Base-by-base conservation (phyloP, 768 basidiomycete genomes). In the Tricholoma furcatifolium region DNA sequence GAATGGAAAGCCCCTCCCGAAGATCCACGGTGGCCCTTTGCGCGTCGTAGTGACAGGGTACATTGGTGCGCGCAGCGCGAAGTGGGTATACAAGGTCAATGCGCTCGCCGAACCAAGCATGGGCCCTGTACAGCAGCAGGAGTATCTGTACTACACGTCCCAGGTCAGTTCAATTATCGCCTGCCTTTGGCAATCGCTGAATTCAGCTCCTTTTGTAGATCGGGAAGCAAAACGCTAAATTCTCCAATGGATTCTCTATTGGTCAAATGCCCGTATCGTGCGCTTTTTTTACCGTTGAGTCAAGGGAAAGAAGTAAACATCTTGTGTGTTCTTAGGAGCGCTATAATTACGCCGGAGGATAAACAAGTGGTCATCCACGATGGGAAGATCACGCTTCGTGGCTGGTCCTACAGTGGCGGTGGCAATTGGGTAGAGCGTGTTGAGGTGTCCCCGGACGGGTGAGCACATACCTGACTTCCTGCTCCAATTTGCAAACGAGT, bases 201-300 rank as follows among this genome's bases (percentile, higher is more conserved):
- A 14, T 4, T n/a, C 23, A 12, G 9, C 21, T 14, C 21, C 27
- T 12, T 43, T 17, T 51, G 50, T 58, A 80, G 76, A 72, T 73
- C 42, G 79, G 79, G 18, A 82, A 81, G 62, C 78, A 81, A 51
- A 82, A 82, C 53, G 64, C 66, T 5, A 74, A 71, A 54, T 77
- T 75, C 46, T 80, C 78, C 21, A 79, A 77, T 59, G 80, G 80
- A 4, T 82, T 82, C 61, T 79, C 78, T 4, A 82, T 82, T 54
- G 75, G 77, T 55, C 74, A 78, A 47, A 81, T 82, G 80, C 81
- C 79, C 2, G 80, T 82, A 6, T 82, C 80, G 77, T 80, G 38
- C 27, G 79, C 72, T n/a, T 18, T 17, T 21, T 30, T 42, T 34
- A 5, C 44, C 34, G 36, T n/a, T n/a, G 14, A 17, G 15, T 8